Evolutionary conservation across 139 green algal genomes (phyloP).

Genomic region (Closterium sp.): DNA sequence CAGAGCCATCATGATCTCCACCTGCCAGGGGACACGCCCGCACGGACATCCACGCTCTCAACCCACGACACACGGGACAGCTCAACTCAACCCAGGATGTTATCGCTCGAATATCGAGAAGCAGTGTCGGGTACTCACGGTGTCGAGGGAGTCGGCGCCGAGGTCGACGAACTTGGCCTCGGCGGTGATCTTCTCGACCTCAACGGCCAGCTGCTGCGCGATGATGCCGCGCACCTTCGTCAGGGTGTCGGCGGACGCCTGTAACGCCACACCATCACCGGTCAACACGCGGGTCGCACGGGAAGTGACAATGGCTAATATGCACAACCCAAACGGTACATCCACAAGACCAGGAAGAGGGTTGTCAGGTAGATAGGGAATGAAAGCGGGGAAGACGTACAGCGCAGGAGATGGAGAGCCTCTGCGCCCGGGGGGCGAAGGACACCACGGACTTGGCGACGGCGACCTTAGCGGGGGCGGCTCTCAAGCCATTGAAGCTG

Average conservation of each 20-base stretch:
- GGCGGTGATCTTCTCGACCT: constrained; percentile 75
- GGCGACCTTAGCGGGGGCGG: not conserved
- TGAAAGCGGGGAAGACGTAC: not conserved
- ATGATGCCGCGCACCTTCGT: constrained; percentile 87
- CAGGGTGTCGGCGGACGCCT: constrained; percentile 7
- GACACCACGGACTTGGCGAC: not conserved
- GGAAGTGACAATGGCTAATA: not conserved
- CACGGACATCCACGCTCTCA: not conserved
- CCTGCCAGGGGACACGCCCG: constrained; percentile 8
- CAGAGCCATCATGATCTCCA: constrained; percentile 99
- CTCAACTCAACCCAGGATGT: too few species aligned
- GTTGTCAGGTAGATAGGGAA: not conserved
- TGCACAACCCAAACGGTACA: not conserved
- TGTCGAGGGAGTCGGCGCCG: constrained; percentile 96
- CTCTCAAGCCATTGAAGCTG: not conserved
- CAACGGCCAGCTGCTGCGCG: constrained; percentile 87
- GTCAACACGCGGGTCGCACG: not conserved
- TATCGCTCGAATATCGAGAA: too few species aligned
- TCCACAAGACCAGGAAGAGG: not conserved
- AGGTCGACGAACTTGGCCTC: constrained; percentile 95
- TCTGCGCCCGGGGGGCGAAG: not conserved
- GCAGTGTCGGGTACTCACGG: constrained; percentile 60
- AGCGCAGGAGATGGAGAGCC: not conserved
- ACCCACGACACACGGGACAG: not conserved
- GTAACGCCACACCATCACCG: not conserved